phyloP scores from a whole-genome alignment of 2,329 filamentous ascomycete genomes.

The Annulohypoxylon truncatum region DNA sequence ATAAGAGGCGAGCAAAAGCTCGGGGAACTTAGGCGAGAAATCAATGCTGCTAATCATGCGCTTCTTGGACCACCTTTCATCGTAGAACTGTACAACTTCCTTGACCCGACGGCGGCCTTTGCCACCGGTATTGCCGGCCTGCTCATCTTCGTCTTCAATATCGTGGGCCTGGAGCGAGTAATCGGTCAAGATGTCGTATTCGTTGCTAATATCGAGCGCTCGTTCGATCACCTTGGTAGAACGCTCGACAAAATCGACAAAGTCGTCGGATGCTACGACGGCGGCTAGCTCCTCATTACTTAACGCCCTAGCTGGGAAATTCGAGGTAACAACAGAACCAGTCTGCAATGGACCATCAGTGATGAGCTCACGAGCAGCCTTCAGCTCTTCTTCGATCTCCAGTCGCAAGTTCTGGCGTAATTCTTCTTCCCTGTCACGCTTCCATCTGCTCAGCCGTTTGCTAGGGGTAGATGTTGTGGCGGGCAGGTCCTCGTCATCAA shows the following conservation, averaged over 20 bases:
- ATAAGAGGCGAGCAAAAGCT: conserved; percentile 92
- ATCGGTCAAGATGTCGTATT: conserved; percentile 95
- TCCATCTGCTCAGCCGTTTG: conserved; percentile 82
- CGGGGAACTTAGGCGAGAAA: conserved; percentile 95
- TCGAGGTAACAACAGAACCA: conserved; percentile 58
- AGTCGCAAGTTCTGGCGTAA: conserved; percentile 83
- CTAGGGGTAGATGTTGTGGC: conserved; percentile 68
- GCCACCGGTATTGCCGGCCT: conserved; percentile 74
- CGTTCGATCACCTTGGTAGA: conserved; percentile 98
- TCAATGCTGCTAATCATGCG: conserved; percentile 95
- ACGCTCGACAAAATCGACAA: conserved; percentile 92
- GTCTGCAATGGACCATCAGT: conserved; percentile 62
- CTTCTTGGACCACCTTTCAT: conserved; percentile 96
- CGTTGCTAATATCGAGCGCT: conserved; percentile 80
- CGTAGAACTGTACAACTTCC: conserved; percentile 92
- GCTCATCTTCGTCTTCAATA: conserved; percentile 84
- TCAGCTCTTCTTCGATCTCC: conserved; percentile 94
- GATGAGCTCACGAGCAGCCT: conserved; percentile 72
- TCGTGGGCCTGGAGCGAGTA: conserved; percentile 86
- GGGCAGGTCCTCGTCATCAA: conserved; percentile 70
- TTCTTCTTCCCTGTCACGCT: conserved; percentile 88
- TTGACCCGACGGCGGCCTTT: conserved; percentile 81
- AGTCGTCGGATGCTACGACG: conserved; percentile 91
- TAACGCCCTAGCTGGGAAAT: conserved; percentile 83
- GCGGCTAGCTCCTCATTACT: conserved; percentile 88